Base-by-base conservation (phyloP, 495 filamentous ascomycete genomes). In the Neurospora sp. region DNA sequence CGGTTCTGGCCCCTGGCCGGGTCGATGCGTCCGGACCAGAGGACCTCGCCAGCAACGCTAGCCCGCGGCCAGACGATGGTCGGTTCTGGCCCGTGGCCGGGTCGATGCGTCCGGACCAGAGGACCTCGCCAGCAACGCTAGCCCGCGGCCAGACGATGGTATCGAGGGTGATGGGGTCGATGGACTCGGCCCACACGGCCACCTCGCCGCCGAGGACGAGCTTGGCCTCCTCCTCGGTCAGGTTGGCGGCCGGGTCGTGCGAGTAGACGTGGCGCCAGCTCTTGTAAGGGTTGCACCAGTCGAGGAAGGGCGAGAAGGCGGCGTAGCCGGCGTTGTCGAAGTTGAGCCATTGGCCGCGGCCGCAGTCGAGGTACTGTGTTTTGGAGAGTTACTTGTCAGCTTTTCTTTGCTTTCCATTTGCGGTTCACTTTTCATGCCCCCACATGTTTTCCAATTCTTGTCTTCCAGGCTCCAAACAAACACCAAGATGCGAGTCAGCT, bases 31-130 rank as follows among this genome's bases (percentile, higher is more conserved):
- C n/a, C n/a, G n/a, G n/a, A n/a, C n/a, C n/a, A n/a, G n/a, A n/a
- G n/a, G n/a, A n/a, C n/a, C n/a, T n/a, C n/a, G n/a, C n/a, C n/a
- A n/a, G n/a, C n/a, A n/a, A n/a, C n/a, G n/a, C n/a, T n/a, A n/a
- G n/a, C n/a, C n/a, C n/a, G n/a, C n/a, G n/a, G n/a, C n/a, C n/a
- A n/a, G n/a, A n/a, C n/a, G n/a, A n/a, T n/a, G n/a, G n/a, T n/a
- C n/a, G n/a, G n/a, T n/a, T n/a, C n/a, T n/a, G n/a, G n/a, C n/a
- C n/a, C n/a, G n/a, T n/a, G n/a, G n/a, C n/a, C n/a, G n/a, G n/a
- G n/a, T n/a, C n/a, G n/a, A n/a, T n/a, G n/a, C n/a, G n/a, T 14
- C 91, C 92, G 40, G 86, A 89, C 93, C 92, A 95, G 39, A 94
- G 83, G 10, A 93, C 89, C 81, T 94, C 92, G 48, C 84, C 92